Conservation (phyloP, 768 basidiomycete genomes). For the Rhizopogon sp. region DNA sequence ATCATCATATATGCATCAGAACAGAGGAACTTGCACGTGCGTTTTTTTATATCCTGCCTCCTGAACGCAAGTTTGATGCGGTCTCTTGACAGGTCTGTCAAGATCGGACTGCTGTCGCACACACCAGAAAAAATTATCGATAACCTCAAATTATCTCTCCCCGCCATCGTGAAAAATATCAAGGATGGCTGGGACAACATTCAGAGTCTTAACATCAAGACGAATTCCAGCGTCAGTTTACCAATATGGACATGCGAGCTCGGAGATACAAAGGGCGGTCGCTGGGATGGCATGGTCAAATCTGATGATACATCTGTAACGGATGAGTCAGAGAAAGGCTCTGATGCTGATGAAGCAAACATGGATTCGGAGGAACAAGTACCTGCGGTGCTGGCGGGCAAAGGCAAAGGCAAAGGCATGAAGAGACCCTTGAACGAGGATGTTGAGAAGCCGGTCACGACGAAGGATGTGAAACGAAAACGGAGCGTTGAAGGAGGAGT, state of each 20-base stretch:
- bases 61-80: neutral
- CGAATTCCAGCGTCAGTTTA: constrained; percentile 74
- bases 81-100: constrained; percentile 58
- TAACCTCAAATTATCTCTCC: constrained; percentile 77
- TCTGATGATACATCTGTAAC: constrained; percentile 2
- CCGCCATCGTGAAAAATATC: constrained; percentile 64
- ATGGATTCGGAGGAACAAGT: neutral
- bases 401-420: constrained; percentile 1
- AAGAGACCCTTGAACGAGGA: constrained; percentile 6
- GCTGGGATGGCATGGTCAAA: constrained; percentile 24
- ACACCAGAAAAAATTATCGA: constrained; percentile 66
- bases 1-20: constrained; percentile 95
- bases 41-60: constrained; percentile 24
- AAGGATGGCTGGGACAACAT: constrained; percentile 88
- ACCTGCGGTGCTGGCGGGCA: neutral
- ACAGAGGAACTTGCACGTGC: constrained; percentile 88
- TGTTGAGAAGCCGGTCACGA: constrained; percentile 31
- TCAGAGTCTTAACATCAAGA: constrained; percentile 87
- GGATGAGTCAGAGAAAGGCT: neutral
- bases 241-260: constrained; percentile 87
- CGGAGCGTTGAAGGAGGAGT: constrained; percentile 36
- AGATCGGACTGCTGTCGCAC: constrained; percentile 73
- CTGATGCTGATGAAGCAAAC: neutral
- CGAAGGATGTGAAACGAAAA: constrained; percentile 52
- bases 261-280: constrained; percentile 36